phyloP scores from a whole-genome alignment of 805 yeast species.

The Teunomyces atbi region DNA sequence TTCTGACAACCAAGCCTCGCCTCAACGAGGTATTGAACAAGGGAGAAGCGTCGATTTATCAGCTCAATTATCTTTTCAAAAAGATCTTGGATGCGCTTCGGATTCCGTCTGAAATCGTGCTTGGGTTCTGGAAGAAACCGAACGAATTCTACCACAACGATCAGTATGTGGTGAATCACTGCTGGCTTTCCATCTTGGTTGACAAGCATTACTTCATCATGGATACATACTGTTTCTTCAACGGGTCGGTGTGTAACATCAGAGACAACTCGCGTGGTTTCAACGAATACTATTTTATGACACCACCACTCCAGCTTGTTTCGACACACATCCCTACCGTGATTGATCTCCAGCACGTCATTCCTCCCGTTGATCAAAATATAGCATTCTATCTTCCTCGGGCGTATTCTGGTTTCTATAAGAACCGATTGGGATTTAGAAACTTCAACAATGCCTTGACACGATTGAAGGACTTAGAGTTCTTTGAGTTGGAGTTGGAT shows the following conservation, averaged over 20 bases:
- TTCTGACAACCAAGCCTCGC: slow-evolving; percentile 39
- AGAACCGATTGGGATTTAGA: slow-evolving; percentile 51
- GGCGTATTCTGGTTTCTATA: slow-evolving; percentile 77
- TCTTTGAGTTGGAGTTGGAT: slow-evolving; percentile 73
- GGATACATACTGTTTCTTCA: slow-evolving; percentile 50
- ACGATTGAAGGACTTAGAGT: slow-evolving; percentile 68
- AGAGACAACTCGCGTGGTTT: slow-evolving; percentile 16
- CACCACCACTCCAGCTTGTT: slow-evolving; percentile 71
- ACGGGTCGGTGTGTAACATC: slow-evolving; percentile 31
- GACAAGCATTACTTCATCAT: slow-evolving; percentile 78
- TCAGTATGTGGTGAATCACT: slow-evolving; percentile 66
- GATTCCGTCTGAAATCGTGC: slow-evolving; percentile 70
- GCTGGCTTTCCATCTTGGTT: slow-evolving; percentile 80
- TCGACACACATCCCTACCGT: slow-evolving; percentile 85
- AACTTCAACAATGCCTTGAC: slow-evolving; percentile 78
- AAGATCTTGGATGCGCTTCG: slow-evolving; percentile 68
- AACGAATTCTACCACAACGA: slow-evolving; percentile 53
- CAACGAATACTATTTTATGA: slow-evolving; percentile 69
- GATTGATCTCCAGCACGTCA: slow-evolving; percentile 77
- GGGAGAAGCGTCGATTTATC: slow-evolving; percentile 63
- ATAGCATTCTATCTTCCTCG: slow-evolving; percentile 81
- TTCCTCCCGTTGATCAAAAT: slow-evolving; percentile 78
- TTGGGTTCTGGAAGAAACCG: slow-evolving; percentile 84
- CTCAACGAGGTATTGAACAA: slow-evolving; percentile 42
- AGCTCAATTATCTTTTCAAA: slow-evolving; percentile 73